Evolutionary conservation across 805 yeast species (phyloP).

Genomic region (Lachancea fermentati): DNA sequence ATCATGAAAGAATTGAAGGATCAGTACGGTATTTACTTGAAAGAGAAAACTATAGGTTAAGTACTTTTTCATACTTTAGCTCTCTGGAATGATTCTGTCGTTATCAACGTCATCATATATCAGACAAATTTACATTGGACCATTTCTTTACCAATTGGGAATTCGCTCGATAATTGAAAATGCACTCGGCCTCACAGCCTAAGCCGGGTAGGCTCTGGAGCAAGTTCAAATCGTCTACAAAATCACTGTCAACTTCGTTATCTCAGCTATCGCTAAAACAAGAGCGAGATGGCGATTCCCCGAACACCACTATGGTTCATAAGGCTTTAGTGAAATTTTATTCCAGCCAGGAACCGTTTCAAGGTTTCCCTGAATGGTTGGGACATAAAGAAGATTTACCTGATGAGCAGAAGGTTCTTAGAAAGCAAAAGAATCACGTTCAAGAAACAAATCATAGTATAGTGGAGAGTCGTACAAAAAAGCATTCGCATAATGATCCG

Average conservation of each 20-base stretch:
- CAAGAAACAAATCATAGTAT: constrained; percentile 1
- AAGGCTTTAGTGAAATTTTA: constrained; percentile 40
- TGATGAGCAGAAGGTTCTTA: constrained; percentile 28
- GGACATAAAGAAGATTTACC: constrained; percentile 33
- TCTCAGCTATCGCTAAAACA: constrained; percentile 23
- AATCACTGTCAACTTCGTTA: constrained; percentile 26
- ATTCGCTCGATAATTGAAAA: no score
- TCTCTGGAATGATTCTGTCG: no score
- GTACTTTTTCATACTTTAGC: no score
- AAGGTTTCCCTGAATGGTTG: constrained; percentile 35
- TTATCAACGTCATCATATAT: no score
- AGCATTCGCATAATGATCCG: background rate
- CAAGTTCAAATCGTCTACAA: constrained; percentile 29
- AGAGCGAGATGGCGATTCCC: constrained; percentile 40
- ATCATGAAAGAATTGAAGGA: constrained; percentile 88
- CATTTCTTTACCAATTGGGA: no score
- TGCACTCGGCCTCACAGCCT: constrained; percentile 1
- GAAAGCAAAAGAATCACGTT: constrained; percentile 22
- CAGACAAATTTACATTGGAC: background rate
- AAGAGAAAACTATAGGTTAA: constrained; percentile 68
- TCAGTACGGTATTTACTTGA: constrained; percentile 78
- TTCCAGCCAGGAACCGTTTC: constrained; percentile 28
- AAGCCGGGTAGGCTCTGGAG: constrained; percentile 27
- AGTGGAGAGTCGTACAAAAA: background rate
- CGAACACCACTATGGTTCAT: constrained; percentile 40